Evolutionary conservation across 352 stramenopile genomes (phyloP).

Genomic region (Pythium sp.): DNA sequence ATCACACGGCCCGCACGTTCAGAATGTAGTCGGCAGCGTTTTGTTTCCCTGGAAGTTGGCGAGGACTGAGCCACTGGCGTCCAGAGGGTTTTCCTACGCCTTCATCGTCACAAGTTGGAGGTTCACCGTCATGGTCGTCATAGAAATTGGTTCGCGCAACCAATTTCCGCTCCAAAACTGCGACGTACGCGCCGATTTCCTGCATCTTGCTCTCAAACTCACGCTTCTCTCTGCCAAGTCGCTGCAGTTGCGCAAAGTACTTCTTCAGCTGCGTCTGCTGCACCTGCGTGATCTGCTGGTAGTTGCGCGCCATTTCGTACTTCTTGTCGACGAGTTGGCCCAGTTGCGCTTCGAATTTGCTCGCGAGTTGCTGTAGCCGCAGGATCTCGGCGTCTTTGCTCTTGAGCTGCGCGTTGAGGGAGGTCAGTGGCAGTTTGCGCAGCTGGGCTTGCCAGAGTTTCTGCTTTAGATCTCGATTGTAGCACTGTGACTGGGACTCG

Average conservation of each 20-base stretch:
- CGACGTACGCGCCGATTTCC: slow-evolving; percentile 23
- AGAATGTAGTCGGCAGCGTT: neutral
- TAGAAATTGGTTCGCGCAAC: neutral
- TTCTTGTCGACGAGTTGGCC: slow-evolving; percentile 28
- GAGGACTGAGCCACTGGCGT: neutral
- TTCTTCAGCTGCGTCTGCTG: slow-evolving; percentile 43
- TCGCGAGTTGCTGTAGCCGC: slow-evolving; percentile 25
- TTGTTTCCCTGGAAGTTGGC: neutral
- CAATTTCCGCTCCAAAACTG: slow-evolving; percentile 35
- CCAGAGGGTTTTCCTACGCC: too few species aligned
- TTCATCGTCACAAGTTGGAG: too few species aligned
- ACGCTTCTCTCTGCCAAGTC: slow-evolving; percentile 27
- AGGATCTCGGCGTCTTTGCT: slow-evolving; percentile 32
- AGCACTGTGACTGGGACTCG: neutral
- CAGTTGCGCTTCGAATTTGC: slow-evolving; percentile 29
- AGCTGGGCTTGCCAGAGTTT: slow-evolving; percentile 17
- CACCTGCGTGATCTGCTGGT: slow-evolving; percentile 25
- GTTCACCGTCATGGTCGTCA: too few species aligned
- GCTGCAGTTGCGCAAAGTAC: slow-evolving; percentile 28
- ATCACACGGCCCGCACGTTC: slow-evolving; percentile 6
- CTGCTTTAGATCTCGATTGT: neutral
- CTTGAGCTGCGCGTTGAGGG: slow-evolving; percentile 34
- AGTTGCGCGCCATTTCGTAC: slow-evolving; percentile 20
- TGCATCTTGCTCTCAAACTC: slow-evolving; percentile 20
- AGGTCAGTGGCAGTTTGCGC: slow-evolving; percentile 34